A percentile compares a stretch with the other conserved stretches of the same genome.
Conservation (phyloP, 768 basidiomycete species). For the Artomyces pyxidatus region DNA sequence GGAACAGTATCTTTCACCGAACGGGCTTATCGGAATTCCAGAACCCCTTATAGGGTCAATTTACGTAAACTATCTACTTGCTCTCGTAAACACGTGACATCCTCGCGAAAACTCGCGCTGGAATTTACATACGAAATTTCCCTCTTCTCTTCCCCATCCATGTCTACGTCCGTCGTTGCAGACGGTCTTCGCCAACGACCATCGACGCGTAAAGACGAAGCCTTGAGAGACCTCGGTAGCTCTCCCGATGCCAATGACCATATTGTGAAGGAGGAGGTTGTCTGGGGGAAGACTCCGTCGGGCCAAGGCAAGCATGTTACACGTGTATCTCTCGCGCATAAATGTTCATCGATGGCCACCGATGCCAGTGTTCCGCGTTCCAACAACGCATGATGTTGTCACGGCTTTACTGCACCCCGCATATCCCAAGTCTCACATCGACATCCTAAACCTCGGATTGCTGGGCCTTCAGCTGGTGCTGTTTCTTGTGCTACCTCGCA, state of each 20-base stretch:
- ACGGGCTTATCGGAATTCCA: no score
- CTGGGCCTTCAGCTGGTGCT: constrained; percentile 72
- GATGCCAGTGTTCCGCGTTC: constrained; percentile 77
- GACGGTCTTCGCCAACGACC: no score
- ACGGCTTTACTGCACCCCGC: constrained; percentile 78
- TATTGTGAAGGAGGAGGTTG: constrained; percentile 44
- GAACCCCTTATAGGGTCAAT: no score
- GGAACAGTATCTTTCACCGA: no score
- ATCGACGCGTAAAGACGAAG: no score
- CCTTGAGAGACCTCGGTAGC: no score
- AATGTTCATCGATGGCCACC: constrained; percentile 7
- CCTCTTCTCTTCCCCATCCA: no score
- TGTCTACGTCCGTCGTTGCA: no score
- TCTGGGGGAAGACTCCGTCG: constrained; percentile 82
- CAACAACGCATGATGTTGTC: constrained; percentile 85
- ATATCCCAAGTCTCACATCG: constrained; percentile 83
- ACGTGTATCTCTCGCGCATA: not conserved
- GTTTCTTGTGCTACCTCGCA: constrained; percentile 57
- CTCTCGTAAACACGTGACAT: no score
- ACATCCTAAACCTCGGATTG: constrained; percentile 74
- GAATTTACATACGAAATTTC: no score
- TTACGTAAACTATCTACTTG: no score
- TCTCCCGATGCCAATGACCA: not conserved
- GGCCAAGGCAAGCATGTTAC: constrained; percentile 55
- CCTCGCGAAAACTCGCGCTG: no score